Percentiles rank a stretch among this genome's conserved stretches.
Conservation (phyloP, 352 stramenopile genomes). For the Phytophthora pseudosyringae region DNA sequence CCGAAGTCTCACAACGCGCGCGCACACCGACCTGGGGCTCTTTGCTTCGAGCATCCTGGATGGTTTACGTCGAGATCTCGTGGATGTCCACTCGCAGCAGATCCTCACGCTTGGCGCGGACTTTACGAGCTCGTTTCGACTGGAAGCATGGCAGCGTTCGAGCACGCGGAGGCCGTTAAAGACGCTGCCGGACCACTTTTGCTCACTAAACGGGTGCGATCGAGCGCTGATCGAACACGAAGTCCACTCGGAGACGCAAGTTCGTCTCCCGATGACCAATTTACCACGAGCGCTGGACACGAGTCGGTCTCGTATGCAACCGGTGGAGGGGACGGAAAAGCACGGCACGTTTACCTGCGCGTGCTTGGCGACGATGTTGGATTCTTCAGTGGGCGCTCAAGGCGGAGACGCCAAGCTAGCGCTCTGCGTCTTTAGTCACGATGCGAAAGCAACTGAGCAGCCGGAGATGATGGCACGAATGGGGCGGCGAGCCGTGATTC, state of each 20-base stretch:
- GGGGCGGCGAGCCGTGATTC: constrained; percentile 7
- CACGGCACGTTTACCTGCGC: constrained; percentile 56
- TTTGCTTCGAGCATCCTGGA: constrained; percentile 50
- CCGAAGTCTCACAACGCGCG: constrained; percentile 27
- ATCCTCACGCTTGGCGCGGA: constrained; percentile 67
- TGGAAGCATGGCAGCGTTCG: constrained; percentile 59
- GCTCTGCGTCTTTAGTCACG: constrained; percentile 68
- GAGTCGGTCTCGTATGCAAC: constrained; percentile 47
- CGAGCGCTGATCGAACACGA: constrained; percentile 35
- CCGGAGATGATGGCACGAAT: constrained; percentile 1
- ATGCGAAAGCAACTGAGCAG: constrained; percentile 26
- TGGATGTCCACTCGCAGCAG: constrained; percentile 68
- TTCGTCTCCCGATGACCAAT: constrained; percentile 77
- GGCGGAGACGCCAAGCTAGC: constrained; percentile 44
- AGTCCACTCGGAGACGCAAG: constrained; percentile 57
- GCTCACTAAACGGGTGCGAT: constrained; percentile 59
- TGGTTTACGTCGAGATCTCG: constrained; percentile 58
- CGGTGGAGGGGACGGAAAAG: constrained; percentile 57
- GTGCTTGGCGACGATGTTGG: constrained; percentile 73
- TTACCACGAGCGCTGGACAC: constrained; percentile 67
- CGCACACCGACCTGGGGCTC: constrained; percentile 47
- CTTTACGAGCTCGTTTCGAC: constrained; percentile 62
- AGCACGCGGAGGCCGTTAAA: constrained; percentile 42
- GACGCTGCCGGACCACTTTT: constrained; percentile 48
- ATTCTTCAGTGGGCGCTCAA: constrained; percentile 25